These are phyloP conservation scores for Mycena citricolor DNA, from an alignment of 1,284 basidiomycete species.

Conservation along the genomic window DNA sequence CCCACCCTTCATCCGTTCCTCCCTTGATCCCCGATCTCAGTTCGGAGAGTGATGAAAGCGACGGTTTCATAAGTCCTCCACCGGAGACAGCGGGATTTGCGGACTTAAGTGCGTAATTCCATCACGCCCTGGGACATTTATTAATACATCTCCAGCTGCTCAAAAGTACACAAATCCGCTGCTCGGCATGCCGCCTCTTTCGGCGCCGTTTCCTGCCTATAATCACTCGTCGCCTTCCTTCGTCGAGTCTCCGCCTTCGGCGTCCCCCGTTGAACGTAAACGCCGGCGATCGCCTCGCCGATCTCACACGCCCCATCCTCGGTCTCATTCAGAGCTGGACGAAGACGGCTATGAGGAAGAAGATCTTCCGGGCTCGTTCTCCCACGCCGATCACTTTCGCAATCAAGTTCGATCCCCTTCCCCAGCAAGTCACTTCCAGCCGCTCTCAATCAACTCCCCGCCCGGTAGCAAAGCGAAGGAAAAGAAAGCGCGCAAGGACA, in stretches of 20 bases:
- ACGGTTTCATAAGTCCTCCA: slow-evolving; percentile 43
- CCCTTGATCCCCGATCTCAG: slow-evolving; percentile 59
- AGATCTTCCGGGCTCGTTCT: slow-evolving; percentile 11
- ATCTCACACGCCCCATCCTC: slow-evolving; percentile 3
- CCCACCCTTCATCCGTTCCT: slow-evolving; percentile 34
- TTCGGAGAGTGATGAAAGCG: slow-evolving; percentile 63
- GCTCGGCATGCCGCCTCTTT: not conserved
- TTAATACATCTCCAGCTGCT: not conserved
- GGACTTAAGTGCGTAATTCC: too few relatives aligned
- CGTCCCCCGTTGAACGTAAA: not conserved
- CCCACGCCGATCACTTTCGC: slow-evolving; percentile 8
- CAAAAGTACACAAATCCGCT: not conserved
- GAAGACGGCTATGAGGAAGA: slow-evolving; percentile 23
- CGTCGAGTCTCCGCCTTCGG: not conserved
- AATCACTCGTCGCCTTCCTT: not conserved
- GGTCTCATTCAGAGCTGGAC: not conserved
- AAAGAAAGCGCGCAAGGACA: not conserved
- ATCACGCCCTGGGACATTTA: not conserved
- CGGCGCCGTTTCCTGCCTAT: not conserved
- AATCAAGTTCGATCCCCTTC: not conserved
- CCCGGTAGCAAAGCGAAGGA: not conserved
- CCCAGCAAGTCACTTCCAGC: not conserved
- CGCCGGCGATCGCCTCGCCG: slow-evolving; percentile 1
- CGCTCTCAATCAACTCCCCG: not conserved
- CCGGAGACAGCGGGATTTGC: slow-evolving; percentile 27